A percentile compares a stretch with the other conserved stretches of the same genome.
These are phyloP conservation scores for Trichoderma asperellum DNA, from an alignment of 2,329 filamentous ascomycete species.

Conservation along the genomic window DNA sequence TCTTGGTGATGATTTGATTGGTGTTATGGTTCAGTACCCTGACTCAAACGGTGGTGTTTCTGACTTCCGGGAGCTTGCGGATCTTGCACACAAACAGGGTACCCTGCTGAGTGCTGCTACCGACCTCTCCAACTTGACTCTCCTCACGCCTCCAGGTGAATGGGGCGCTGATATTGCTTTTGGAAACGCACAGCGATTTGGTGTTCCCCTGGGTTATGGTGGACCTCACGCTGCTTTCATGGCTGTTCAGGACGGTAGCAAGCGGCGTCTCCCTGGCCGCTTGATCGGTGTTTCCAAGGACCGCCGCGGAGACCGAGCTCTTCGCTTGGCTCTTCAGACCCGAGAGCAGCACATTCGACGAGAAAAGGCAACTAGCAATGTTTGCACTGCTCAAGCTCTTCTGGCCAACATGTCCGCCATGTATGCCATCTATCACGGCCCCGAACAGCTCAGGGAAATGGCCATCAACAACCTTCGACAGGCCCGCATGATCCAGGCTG, in stretches of 20 bases:
- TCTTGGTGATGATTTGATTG: conserved; percentile 79
- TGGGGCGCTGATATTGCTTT: conserved; percentile 96
- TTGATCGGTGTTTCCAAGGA: conserved; percentile 92
- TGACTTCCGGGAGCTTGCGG: conserved; percentile 74
- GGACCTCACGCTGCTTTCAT: conserved; percentile 98
- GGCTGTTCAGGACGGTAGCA: conserved; percentile 85
- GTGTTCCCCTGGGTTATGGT: conserved; percentile 88
- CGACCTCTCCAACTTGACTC: conserved; percentile 83
- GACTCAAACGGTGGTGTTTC: conserved; percentile 82
- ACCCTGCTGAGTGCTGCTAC: conserved; percentile 86
- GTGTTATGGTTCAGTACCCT: conserved; percentile 93
- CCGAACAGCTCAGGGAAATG: conserved; percentile 78
- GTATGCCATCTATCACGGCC: conserved; percentile 93
- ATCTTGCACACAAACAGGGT: conserved; percentile 75
- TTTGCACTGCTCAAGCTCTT: conserved; percentile 92
- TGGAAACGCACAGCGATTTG: conserved; percentile 87
- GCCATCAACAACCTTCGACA: conserved; percentile 76
- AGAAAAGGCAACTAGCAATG: conserved; percentile 97
- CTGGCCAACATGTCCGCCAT: conserved; percentile 95
- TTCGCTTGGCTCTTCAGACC: conserved; percentile 86
- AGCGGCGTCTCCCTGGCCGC: conserved; percentile 91
- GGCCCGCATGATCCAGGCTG: conserved; percentile 69
- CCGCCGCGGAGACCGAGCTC: conserved; percentile 76
- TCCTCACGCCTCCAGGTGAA: conserved; percentile 87
- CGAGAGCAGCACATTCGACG: conserved; percentile 94